Base-by-base conservation (phyloP, 202 grass and related monocot genomes). In the Thinopyrum obtusiflorum region DNA sequence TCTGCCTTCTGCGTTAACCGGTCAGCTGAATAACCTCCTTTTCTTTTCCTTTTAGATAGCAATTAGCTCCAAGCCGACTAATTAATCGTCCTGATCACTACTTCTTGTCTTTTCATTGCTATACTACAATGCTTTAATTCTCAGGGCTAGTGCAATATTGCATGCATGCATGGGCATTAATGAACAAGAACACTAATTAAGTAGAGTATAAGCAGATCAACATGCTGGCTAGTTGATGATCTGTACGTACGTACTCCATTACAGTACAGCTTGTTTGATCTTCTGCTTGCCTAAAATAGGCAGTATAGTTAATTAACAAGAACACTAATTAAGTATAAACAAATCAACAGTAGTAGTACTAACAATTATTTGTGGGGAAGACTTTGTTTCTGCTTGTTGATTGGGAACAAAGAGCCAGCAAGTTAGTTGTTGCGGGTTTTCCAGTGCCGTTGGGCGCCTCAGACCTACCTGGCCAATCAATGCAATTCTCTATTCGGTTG, bases 371-470 rank as follows among this genome's bases (percentile, higher is more conserved):
- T 31, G 28, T 9, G 9, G 47, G 27, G n/a, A 10, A 8, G 20
- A 18, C 24, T 71, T 42, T 32, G 24, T 69, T 81, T 80, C 47
- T 84, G 77, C 70, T 63, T 59, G 81, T 70, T 76, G 57, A 76
- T 15, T 26, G 81, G 69, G 27, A 33, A 80, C 21, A 60, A 68
- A 31, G n/a, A 79, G 63, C 80, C 68, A 80, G 15, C 27, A 61
- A 68, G 68, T 87, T 69, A 68, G 85, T 84, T 55, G 85, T 42
- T 87, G 74, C 33, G 85, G 76, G 78, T 84, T 91, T 85, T 88
- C 89, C 73, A 59, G 40, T 85, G 85, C 85, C 81, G 89, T 88
- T 88, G 89, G 85, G 85, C 85, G 62, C 77, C 81, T 77, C 62
- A 85, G 59, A 90, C 81, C 85, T 81, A 91, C 81, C 85, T 57